Conservation (phyloP, 768 basidiomycete genomes). For the Tubosaeta brunneosetosa region DNA sequence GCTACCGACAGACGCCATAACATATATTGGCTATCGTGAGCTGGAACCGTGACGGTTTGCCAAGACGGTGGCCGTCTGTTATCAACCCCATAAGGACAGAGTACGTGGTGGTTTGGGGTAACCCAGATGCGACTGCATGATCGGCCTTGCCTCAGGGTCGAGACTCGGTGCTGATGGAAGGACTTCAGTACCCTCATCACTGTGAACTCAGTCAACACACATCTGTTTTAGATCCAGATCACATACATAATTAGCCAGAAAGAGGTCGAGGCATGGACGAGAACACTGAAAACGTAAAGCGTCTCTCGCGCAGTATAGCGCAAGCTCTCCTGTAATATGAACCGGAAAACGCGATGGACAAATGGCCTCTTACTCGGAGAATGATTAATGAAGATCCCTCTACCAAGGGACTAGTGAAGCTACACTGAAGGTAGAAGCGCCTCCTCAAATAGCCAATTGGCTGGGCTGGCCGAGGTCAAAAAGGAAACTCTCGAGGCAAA, state of each 20-base stretch:
- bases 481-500: no score
- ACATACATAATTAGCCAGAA: conserved; percentile 7
- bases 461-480: no score
- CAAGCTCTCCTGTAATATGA: background rate
- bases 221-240: background rate
- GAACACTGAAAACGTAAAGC: background rate
- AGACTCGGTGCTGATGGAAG: no score
- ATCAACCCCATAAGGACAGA: background rate
- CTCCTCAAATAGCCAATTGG: background rate
- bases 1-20: background rate
- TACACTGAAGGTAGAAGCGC: conserved; percentile 8
- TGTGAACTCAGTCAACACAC: background rate
- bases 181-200: background rate
- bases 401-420: conserved; percentile 34
- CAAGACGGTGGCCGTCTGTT: background rate
- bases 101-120: background rate
- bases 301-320: conserved; percentile 11
- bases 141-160: background rate
- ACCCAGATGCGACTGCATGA: background rate
- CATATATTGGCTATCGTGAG: background rate
- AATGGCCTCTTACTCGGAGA: conserved; percentile 1
- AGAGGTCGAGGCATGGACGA: background rate
- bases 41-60: background rate
- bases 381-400: conserved; percentile 9
- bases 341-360: background rate